These are phyloP conservation scores for Colletotrichum incanum DNA, from an alignment of 2,329 filamentous ascomycete genomes.

Conservation along the genomic window DNA sequence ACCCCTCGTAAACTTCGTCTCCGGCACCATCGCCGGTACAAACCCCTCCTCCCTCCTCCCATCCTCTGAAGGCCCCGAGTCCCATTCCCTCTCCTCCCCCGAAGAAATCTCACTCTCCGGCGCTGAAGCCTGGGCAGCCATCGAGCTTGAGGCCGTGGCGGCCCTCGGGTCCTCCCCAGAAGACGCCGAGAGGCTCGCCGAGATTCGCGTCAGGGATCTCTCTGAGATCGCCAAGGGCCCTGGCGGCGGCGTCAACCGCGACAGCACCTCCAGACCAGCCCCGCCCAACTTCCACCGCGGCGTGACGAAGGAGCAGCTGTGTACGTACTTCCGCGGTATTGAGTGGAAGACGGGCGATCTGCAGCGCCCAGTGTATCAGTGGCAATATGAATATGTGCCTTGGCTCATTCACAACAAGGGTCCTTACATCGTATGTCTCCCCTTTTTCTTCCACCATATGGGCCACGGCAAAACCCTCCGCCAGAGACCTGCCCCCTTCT, in stretches of 20 bases:
- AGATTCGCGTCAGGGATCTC: not conserved
- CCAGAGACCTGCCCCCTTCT: no score
- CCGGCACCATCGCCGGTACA: not conserved
- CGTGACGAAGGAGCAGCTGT: conserved; percentile 11
- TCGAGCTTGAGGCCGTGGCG: conserved; percentile 1
- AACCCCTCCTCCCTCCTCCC: not conserved
- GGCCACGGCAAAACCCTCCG: not conserved
- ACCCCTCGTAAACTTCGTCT: not conserved
- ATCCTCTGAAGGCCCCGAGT: no score
- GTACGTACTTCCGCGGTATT: conserved; percentile 26
- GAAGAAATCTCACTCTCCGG: not conserved
- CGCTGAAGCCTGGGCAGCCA: conserved; percentile 13
- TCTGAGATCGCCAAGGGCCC: not conserved
- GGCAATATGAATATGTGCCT: conserved; percentile 39
- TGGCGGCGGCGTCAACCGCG: not conserved
- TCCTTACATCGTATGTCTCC: conserved; percentile 31
- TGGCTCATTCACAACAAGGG: conserved; percentile 40
- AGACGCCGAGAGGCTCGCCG: not conserved
- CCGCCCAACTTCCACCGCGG: conserved; percentile 29
- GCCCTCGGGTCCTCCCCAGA: not conserved
- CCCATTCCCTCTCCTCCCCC: no score
- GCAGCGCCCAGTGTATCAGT: conserved; percentile 22
- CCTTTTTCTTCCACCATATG: not conserved
- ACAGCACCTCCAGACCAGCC: no score
- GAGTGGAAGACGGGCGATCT: conserved; percentile 31